These are phyloP conservation scores for Wallacemonas collosoma DNA, from an alignment of 208 protist species.

Conservation along the genomic window DNA sequence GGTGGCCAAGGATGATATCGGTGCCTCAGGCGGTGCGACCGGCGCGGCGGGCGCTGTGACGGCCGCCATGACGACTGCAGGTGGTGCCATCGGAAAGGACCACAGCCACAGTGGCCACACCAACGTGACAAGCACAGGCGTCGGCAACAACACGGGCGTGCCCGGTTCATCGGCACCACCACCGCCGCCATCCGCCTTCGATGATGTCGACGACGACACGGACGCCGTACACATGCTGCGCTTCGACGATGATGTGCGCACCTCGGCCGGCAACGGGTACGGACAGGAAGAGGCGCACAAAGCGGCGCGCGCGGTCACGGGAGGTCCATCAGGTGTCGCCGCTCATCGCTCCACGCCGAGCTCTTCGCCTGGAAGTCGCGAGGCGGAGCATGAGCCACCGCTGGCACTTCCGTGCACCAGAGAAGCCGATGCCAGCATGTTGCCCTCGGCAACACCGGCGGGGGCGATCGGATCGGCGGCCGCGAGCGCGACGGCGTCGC, in stretches of 20 bases:
- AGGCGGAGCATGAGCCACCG: too few relatives aligned
- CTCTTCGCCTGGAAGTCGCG: too few relatives aligned
- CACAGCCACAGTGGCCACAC: slow-evolving; percentile 2
- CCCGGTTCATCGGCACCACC: too few relatives aligned
- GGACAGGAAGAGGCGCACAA: background rate
- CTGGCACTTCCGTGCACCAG: too few relatives aligned
- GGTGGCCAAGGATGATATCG: slow-evolving; percentile 16
- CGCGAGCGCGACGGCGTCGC: slow-evolving; percentile 1
- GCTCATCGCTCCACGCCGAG: too few relatives aligned
- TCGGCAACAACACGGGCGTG: too few relatives aligned
- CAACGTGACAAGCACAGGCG: background rate
- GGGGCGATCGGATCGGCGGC: background rate
- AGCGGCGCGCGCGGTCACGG: too few relatives aligned
- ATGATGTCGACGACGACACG: slow-evolving; percentile 10
- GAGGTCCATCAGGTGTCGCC: too few relatives aligned
- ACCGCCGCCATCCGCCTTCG: slow-evolving; percentile 3
- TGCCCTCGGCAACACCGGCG: background rate
- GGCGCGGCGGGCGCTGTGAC: slow-evolving; percentile 7
- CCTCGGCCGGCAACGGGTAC: background rate
- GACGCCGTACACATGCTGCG: background rate
- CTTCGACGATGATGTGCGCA: background rate
- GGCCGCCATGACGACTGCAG: background rate
- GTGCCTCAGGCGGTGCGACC: background rate
- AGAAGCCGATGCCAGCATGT: background rate
- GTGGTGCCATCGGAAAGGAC: background rate